Base-by-base conservation (phyloP, 495 filamentous ascomycete genomes). In the Aspergillus coremiiformis region DNA sequence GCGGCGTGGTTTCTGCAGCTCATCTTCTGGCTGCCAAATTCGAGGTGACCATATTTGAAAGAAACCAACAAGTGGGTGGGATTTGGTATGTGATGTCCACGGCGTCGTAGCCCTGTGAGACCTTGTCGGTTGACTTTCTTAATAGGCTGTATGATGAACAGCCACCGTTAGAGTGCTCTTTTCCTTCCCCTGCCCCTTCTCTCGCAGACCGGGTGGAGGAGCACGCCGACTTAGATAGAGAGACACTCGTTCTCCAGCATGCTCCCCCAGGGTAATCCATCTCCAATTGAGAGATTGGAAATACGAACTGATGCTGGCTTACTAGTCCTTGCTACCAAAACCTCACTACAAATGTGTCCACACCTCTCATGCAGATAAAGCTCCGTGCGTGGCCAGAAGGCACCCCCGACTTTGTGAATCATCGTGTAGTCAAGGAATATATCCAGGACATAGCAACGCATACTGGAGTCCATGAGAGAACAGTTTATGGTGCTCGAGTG, bases 321-420 rank as follows among this genome's bases (percentile, higher is more conserved):
- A n/a, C 33, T 41, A 77, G 76, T 14, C 75, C 74, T 19, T 75
- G 78, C 55, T 87, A 87, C 51, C 70, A 73, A 4, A 80, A 81
- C 17, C 65, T 87, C 10, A 78, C 66, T 23, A 89, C 83, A 47
- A 87, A 87, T 61, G 78, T 87, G 5, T 72, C 82, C 4, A 86
- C 82, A 1, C 69, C 69, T 10, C 60, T 87, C 24, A 78, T 86
- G 67, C 64, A 71, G 35, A 77, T 79, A 24, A 80, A 71, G 44
- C 69, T 84, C n/a, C 77, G 77, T 44, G 56, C 67, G 0, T 87
- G 83, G 81, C 77, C 79, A 1, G 68, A 78, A 19, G 80, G 77
- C 4, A 85, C 79, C 0, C 73, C 71, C 12, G 70, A 73, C 35
- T 78, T 73, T 56, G 76, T 85, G 14, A 79, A 68, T 39, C 82